These are phyloP conservation scores for Venturiaceae sp. DNA, from an alignment of 2,329 filamentous ascomycete species.

Conservation along the genomic window DNA sequence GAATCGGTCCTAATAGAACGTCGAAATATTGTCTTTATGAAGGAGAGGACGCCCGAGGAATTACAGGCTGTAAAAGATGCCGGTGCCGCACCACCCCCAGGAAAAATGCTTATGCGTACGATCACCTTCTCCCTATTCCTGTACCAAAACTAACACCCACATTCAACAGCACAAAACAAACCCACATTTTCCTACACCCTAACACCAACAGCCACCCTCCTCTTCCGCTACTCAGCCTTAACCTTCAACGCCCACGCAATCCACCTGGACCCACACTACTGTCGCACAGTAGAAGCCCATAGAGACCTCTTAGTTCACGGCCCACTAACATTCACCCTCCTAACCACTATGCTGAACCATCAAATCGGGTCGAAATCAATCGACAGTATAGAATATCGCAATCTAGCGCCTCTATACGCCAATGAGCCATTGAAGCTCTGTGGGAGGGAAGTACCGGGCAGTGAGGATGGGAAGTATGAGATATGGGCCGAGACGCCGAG, in stretches of 20 bases:
- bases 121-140: conserved; percentile 9
- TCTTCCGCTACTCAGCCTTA: conserved; percentile 86
- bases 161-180: conserved; percentile 30
- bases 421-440: conserved; percentile 63
- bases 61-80: conserved; percentile 17
- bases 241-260: conserved; percentile 90
- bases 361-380: conserved; percentile 28
- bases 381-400: conserved; percentile 61
- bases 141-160: conserved; percentile 22
- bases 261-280: conserved; percentile 69
- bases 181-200: conserved; percentile 50
- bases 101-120: conserved; percentile 28
- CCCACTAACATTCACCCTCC: conserved; percentile 66
- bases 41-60: conserved; percentile 32
- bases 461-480: conserved; percentile 24
- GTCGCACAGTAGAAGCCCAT: conserved; percentile 62
- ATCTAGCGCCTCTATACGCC: conserved; percentile 72
- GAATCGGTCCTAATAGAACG: conserved; percentile 40
- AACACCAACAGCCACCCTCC: conserved; percentile 56
- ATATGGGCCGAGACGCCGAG: conserved; percentile 31
- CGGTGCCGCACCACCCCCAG: conserved; percentile 16
- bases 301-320: conserved; percentile 74
- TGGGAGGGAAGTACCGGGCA: conserved; percentile 42
- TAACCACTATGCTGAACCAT: conserved; percentile 58
- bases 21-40: conserved; percentile 56